Base-by-base conservation (phyloP, 169 alveolate species). In the Cryptosporidium tyzzeri region DNA sequence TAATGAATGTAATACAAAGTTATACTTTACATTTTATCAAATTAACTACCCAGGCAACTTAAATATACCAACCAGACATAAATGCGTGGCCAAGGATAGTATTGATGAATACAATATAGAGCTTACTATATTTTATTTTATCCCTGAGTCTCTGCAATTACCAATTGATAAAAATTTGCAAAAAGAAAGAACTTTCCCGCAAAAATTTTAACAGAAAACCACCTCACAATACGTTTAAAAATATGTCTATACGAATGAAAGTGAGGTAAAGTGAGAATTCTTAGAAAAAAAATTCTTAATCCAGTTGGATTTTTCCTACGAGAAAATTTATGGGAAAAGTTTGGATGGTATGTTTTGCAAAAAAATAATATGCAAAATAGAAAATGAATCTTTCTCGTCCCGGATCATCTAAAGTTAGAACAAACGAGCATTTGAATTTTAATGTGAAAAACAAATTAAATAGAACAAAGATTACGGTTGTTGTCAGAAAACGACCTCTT, bases 401-500 rank as follows among this genome's bases (percentile, higher is more conserved):
- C 0, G 65, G 75, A 23, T 80, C 89, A 26, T 80, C 89, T 37
- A 80, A 80, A 29, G 50, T 44, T 29, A 80, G 48, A 41, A 80
- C 75, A 1, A 71, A 71, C 53, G 85, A 71, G 16, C 33, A 51
- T 23, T 26, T 50, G 10, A 50, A 21, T 50, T 21, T 26, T 9
- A 71, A 71, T 55, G 51, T 9, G 8, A 85, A 69, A 31, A 71
- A 29, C 37, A 85, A 68, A 53, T 39, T 69, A 50, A 93, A 92
- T 44, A 94, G 94, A 55, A 95, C 98, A 29, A 95, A 93, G 86
- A 96, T 96, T 68, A 92, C 93, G 70, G 99, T 98, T 6, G 97
- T 96, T 26, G 99, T 97, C 1, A 93, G 99, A 65, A 97, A 97
- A 92, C 85, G 99, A 37, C 99, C 99, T 21, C 95, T 97, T 62